Evolutionary conservation across 768 basidiomycete species (phyloP).

Genomic region (Trametes cinnabarina): DNA sequence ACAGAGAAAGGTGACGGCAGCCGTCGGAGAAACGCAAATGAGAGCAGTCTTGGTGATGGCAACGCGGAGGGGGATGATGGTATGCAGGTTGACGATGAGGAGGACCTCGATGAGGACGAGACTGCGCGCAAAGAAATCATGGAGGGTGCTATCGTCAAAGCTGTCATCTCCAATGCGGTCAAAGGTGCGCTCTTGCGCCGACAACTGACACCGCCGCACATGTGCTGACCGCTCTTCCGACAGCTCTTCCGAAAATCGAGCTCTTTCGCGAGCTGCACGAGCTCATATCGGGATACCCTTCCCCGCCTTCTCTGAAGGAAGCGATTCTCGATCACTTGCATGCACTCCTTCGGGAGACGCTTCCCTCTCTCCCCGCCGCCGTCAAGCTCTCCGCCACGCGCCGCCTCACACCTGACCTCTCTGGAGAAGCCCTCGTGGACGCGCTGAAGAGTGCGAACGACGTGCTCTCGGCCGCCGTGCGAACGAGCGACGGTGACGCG

Average conservation of each 20-base stretch:
- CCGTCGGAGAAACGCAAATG: not conserved
- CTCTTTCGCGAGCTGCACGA: conserved; percentile 43
- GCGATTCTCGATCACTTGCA: conserved; percentile 45
- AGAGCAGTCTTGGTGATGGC: conserved; percentile 5
- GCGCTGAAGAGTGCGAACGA: conserved; percentile 48
- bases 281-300: conserved; percentile 44
- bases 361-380: conserved; percentile 39
- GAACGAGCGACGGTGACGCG: conserved; percentile 18
- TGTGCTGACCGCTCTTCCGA: conserved; percentile 14
- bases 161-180: conserved; percentile 71
- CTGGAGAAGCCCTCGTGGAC: conserved; percentile 54
- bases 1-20: not conserved
- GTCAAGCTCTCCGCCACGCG: conserved; percentile 41
- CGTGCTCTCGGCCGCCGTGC: conserved; percentile 42
- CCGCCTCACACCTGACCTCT: conserved; percentile 32
- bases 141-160: conserved; percentile 75
- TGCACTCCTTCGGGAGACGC: conserved; percentile 35
- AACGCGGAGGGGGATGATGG: conserved; percentile 15
- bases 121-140: conserved; percentile 66
- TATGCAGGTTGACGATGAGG: conserved; percentile 27
- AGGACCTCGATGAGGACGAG: conserved; percentile 46
- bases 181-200: conserved; percentile 50
- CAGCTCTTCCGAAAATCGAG: conserved; percentile 41
- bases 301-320: conserved; percentile 37
- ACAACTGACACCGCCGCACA: not conserved